A percentile compares a stretch with the other conserved stretches of the same genome.
phyloP scores from a whole-genome alignment of 225 moss, liverwort and hornwort genomes.

The Polytrichum commune region DNA sequence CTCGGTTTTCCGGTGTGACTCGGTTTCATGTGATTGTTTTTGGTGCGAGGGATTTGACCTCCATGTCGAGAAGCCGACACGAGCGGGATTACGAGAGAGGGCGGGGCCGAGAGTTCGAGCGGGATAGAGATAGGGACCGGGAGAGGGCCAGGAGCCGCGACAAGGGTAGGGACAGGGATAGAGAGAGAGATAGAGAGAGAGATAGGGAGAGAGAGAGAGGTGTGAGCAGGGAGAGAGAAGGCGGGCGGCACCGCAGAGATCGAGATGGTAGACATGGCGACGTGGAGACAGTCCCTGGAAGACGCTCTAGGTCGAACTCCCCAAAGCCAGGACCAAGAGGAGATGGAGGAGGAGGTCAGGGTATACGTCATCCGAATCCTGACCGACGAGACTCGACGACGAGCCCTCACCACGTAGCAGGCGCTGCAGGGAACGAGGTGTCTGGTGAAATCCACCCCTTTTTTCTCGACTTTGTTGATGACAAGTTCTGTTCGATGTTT shows the following conservation, averaged over 20 bases:
- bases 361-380: conserved; percentile 20
- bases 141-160: conserved; percentile 32
- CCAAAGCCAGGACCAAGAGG: conserved; percentile 26
- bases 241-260: conserved; percentile 23
- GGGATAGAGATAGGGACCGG: conserved; percentile 30
- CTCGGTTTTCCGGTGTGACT: neutral
- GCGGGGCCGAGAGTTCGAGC: conserved; percentile 34
- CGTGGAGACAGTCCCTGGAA: conserved; percentile 15
- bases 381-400: conserved; percentile 29
- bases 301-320: conserved; percentile 31
- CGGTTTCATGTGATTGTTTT: conserved; percentile 8
- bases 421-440: conserved; percentile 62
- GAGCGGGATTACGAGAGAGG: conserved; percentile 43
- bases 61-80: conserved; percentile 50
- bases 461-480: neutral
- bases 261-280: conserved; percentile 34
- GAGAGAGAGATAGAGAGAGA: conserved; percentile 18
- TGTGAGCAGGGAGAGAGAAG: conserved; percentile 23
- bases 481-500: no score
- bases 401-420: conserved; percentile 24
- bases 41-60: neutral
- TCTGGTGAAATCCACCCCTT: conserved; percentile 78
- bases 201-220: conserved; percentile 21
- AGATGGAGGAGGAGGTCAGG: conserved; percentile 29
- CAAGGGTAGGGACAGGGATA: conserved; percentile 22